These are phyloP conservation scores for Asterophora parasitica DNA, from an alignment of 768 basidiomycete genomes.

Conservation along the genomic window DNA sequence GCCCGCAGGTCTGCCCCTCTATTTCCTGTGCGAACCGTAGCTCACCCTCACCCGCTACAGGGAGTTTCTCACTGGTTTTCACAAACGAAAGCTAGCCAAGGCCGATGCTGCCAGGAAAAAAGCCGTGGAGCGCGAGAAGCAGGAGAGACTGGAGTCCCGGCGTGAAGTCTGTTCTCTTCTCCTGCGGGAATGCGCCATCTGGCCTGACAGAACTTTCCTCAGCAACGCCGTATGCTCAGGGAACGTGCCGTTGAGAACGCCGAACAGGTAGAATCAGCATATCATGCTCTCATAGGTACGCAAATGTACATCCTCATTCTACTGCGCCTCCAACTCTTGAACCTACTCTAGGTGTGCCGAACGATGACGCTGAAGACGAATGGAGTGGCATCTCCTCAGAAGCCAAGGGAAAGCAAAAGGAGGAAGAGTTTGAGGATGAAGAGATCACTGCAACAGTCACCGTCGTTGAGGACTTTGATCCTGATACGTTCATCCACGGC, in stretches of 20 bases:
- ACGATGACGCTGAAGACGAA: conserved; percentile 43
- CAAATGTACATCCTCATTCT: neutral
- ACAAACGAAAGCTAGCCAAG: conserved; percentile 85
- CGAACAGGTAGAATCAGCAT: conserved; percentile 70
- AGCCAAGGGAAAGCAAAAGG: conserved; percentile 36
- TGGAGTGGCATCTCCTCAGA: conserved; percentile 40
- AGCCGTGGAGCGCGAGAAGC: conserved; percentile 73
- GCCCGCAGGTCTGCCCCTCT: conserved; percentile 57
- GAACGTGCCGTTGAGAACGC: conserved; percentile 79
- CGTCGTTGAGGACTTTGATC: conserved; percentile 88
- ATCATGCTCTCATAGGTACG: conserved; percentile 47
- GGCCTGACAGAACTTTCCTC: conserved; percentile 14
- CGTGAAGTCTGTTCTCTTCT: conserved; percentile 55
- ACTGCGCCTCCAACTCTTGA: conserved; percentile 10
- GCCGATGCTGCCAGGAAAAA: conserved; percentile 70
- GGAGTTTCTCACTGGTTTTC: conserved; percentile 90
- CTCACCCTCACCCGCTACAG: conserved; percentile 35
- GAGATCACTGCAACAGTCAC: conserved; percentile 86
- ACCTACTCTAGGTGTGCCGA: conserved; percentile 15
- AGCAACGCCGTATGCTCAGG: conserved; percentile 77
- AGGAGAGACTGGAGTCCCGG: conserved; percentile 66
- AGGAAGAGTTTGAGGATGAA: conserved; percentile 78
- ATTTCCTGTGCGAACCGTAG: conserved; percentile 4
- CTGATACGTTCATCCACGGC: conserved; percentile 53
- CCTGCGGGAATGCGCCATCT: conserved; percentile 12